Percentiles rank a stretch among this genome's conserved stretches.
Conservation (phyloP, 2,329 filamentous ascomycete species). For the Cladosporium sp. region DNA sequence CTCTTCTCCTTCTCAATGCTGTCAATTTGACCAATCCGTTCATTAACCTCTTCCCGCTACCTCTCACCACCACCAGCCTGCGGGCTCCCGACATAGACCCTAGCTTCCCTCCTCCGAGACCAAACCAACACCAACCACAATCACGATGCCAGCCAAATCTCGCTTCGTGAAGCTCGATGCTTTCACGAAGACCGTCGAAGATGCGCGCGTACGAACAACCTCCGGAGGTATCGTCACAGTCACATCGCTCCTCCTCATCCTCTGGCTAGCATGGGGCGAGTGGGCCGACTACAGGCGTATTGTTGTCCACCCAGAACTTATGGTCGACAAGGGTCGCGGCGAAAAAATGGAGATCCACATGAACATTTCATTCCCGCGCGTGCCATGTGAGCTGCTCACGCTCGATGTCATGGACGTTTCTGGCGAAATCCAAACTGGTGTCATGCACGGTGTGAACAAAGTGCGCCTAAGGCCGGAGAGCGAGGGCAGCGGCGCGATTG, state of each 20-base stretch:
- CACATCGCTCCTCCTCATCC: conserved; percentile 79
- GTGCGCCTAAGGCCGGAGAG: conserved; percentile 72
- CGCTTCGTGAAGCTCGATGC: conserved; percentile 96
- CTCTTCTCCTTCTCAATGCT: conserved; percentile 10
- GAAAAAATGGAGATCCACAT: conserved; percentile 99
- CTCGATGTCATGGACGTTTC: conserved; percentile 99
- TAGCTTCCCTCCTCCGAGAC: background rate
- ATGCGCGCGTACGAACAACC: conserved; percentile 77
- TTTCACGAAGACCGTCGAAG: conserved; percentile 98
- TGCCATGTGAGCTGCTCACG: conserved; percentile 93
- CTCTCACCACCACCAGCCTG: conserved; percentile 2
- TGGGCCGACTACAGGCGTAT: conserved; percentile 91
- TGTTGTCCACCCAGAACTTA: conserved; percentile 83
- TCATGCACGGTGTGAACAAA: conserved; percentile 90
- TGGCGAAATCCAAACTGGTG: conserved; percentile 91
- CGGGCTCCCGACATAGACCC: conserved; percentile 6
- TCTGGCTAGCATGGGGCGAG: conserved; percentile 91
- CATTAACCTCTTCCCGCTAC: background rate
- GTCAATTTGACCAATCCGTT: conserved; percentile 15
- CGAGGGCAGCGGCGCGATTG: conserved; percentile 76
- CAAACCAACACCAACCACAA: background rate
- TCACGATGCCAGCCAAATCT: conserved; percentile 79
- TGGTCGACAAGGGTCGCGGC: conserved; percentile 95
- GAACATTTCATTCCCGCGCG: conserved; percentile 90
- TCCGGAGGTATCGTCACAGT: conserved; percentile 56